Evolutionary conservation across 345 rosid species (phyloP).

Genomic region (Pseudoturritis turrita): DNA sequence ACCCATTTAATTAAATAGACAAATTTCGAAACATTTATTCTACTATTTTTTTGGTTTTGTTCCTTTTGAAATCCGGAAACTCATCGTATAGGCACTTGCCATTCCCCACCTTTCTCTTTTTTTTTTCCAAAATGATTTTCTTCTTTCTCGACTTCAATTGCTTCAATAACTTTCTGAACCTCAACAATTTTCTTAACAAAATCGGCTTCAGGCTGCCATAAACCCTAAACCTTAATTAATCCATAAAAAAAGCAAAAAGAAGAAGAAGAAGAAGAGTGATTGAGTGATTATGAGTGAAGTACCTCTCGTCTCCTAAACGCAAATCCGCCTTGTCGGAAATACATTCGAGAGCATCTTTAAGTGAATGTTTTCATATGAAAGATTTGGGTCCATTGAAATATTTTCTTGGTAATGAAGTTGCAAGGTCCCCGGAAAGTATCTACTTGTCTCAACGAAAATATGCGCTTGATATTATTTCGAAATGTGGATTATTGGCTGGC

Average conservation of each 20-base stretch:
- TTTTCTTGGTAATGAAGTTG: too few species aligned
- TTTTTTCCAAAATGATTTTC: not conserved
- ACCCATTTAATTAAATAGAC: too few species aligned
- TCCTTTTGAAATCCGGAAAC: not conserved
- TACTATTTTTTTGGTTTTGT: not conserved
- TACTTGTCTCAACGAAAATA: too few species aligned
- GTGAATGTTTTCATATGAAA: too few species aligned
- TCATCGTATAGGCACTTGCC: not conserved
- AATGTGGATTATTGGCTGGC: too few species aligned
- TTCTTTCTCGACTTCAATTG: not conserved
- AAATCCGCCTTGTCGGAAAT: not conserved
- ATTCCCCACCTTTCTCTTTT: not conserved
- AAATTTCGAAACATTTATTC: too few species aligned
- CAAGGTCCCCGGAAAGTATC: too few species aligned
- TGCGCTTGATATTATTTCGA: too few species aligned
- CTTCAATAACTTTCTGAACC: not conserved
- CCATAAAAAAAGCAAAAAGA: not conserved
- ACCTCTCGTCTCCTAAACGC: not conserved
- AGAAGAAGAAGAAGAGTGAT: too few species aligned
- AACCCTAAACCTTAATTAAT: too few species aligned
- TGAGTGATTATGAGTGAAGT: not conserved
- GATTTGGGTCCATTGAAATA: too few species aligned
- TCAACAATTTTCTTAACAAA: constrained; percentile 5
- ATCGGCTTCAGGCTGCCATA: constrained; percentile 18
- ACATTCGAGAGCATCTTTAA: not conserved